A percentile compares a stretch with the other conserved stretches of the same genome.
Conservation (phyloP, 768 basidiomycete genomes). For the Calvatia gigantea region DNA sequence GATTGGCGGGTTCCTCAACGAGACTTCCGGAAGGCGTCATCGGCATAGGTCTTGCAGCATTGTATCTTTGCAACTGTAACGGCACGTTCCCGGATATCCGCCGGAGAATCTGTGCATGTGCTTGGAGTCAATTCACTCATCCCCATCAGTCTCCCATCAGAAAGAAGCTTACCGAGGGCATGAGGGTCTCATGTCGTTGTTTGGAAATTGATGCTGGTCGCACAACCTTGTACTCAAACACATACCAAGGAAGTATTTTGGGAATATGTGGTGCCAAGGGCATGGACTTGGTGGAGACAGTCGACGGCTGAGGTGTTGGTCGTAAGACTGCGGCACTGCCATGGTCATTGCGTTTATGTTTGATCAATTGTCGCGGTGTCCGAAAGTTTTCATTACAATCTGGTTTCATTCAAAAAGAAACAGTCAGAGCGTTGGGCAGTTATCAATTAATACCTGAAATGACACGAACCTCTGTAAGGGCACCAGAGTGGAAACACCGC, state of each 20-base stretch:
- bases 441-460: not conserved
- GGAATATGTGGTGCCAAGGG: not conserved
- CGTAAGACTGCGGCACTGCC: slow-evolving; percentile 21
- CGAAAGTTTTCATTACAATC: slow-evolving; percentile 52
- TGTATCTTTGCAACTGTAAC: slow-evolving; percentile 37
- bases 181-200: slow-evolving; percentile 47
- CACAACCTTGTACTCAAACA: slow-evolving; percentile 41
- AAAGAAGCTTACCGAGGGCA: slow-evolving; percentile 46
- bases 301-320: slow-evolving; percentile 42
- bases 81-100: slow-evolving; percentile 10
- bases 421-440: slow-evolving; percentile 11
- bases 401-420: slow-evolving; percentile 18
- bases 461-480: slow-evolving; percentile 46
- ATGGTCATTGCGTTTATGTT: slow-evolving; percentile 31
- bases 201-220: slow-evolving; percentile 41
- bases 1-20: not conserved
- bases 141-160: not conserved
- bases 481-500: slow-evolving; percentile 39
- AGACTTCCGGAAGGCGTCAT: slow-evolving; percentile 9
- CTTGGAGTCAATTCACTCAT: not conserved
- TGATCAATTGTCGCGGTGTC: slow-evolving; percentile 42
- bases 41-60: slow-evolving; percentile 37
- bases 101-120: slow-evolving; percentile 35
- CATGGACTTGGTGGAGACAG: not conserved
- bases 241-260: slow-evolving; percentile 44